phyloP scores from a whole-genome alignment of 2,329 filamentous ascomycete genomes.

The Helminthosporium solani region DNA sequence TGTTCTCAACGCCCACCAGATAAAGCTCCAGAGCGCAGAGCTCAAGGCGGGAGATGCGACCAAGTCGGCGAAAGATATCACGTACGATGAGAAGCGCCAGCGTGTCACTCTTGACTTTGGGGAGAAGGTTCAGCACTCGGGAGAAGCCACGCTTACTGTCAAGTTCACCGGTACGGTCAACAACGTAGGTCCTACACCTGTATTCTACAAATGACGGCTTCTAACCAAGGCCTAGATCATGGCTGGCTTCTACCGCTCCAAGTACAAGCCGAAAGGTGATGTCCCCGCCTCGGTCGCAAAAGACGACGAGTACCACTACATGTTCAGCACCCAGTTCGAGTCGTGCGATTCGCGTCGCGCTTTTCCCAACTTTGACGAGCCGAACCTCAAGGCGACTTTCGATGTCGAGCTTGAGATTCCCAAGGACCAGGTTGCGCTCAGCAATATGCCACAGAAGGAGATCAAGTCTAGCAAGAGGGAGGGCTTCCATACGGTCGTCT shows the following conservation, averaged over 20 bases:
- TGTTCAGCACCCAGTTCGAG: conserved; percentile 95
- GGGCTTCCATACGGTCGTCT: conserved; percentile 75
- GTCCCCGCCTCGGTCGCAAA: conserved; percentile 76
- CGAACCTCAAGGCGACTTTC: conserved; percentile 93
- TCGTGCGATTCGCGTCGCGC: conserved; percentile 91
- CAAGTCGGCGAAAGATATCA: conserved; percentile 65
- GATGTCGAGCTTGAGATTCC: conserved; percentile 92
- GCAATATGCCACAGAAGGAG: conserved; percentile 90
- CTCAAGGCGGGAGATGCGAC: conserved; percentile 59
- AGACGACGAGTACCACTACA: conserved; percentile 64
- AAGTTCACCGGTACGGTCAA: conserved; percentile 81
- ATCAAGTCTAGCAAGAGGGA: conserved; percentile 70
- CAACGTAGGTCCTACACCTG: conserved; percentile 55
- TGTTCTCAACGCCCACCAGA: conserved; percentile 79
- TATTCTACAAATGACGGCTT: background rate
- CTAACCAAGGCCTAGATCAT: conserved; percentile 52
- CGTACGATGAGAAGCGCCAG: conserved; percentile 81
- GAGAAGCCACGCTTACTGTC: conserved; percentile 67
- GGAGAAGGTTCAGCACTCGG: conserved; percentile 66
- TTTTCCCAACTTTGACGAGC: conserved; percentile 98
- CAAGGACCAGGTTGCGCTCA: conserved; percentile 81
- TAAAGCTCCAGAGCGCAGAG: conserved; percentile 71
- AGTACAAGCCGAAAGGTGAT: conserved; percentile 79
- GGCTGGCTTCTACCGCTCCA: conserved; percentile 90
- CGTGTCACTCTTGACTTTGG: conserved; percentile 77